Conservation (phyloP, 306 rosid genomes). For the Casuarina cunninghamiana region DNA sequence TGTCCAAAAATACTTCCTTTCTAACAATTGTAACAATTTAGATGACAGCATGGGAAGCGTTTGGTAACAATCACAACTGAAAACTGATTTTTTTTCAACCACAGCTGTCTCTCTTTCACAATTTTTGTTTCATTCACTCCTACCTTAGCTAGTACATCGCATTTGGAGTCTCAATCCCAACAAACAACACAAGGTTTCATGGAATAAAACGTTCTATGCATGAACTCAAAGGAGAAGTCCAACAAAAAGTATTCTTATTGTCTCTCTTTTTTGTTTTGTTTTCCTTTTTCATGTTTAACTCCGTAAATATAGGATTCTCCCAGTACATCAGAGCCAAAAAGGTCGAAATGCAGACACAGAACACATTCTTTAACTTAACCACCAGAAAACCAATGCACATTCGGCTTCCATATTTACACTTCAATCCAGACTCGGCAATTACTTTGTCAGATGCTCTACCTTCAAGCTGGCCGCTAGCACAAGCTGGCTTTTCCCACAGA, state of each 20-base stretch:
- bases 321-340: slow-evolving; percentile 12
- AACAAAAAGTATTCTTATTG: too few relatives aligned
- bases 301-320: slow-evolving; percentile 24
- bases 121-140: too few relatives aligned
- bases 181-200: too few relatives aligned
- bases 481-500: slow-evolving; percentile 15
- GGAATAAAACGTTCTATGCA: not conserved
- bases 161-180: too few relatives aligned
- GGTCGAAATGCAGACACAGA: too few relatives aligned
- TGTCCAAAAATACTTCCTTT: too few relatives aligned
- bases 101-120: too few relatives aligned
- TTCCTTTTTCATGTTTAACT: not conserved
- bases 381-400: slow-evolving; percentile 9
- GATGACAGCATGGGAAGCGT: too few relatives aligned
- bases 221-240: not conserved
- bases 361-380: slow-evolving; percentile 16
- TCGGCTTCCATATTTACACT: slow-evolving; percentile 43
- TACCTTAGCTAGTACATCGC: too few relatives aligned
- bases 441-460: slow-evolving; percentile 11
- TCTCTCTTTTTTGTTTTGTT: not conserved
- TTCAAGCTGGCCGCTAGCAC: slow-evolving; percentile 6
- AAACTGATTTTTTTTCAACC: too few relatives aligned
- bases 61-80: too few relatives aligned
- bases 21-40: too few relatives aligned
- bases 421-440: slow-evolving; percentile 24